A percentile compares a stretch with the other conserved stretches of the same genome.
Conservation (phyloP, 2,329 filamentous ascomycete species). For the Falciphora oryzae region DNA sequence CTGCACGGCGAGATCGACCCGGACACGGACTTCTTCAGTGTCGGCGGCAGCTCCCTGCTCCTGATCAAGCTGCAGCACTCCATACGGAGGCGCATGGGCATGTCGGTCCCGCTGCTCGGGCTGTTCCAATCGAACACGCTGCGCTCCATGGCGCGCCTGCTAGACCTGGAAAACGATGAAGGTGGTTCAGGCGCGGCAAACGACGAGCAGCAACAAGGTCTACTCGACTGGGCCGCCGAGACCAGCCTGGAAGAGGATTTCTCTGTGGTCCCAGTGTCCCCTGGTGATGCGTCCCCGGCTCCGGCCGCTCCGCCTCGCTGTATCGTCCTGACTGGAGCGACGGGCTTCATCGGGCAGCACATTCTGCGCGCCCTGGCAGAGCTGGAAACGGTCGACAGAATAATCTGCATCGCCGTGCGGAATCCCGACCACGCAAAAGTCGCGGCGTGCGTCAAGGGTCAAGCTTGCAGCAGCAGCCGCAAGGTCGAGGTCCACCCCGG, state of each 20-base stretch:
- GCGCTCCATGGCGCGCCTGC: slow-evolving; percentile 32
- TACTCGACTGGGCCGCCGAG: slow-evolving; percentile 23
- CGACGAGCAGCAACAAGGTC: background rate
- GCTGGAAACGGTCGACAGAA: background rate
- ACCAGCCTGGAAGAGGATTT: slow-evolving; percentile 9
- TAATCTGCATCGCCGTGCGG: slow-evolving; percentile 1
- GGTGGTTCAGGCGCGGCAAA: background rate
- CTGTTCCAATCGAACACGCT: slow-evolving; percentile 34
- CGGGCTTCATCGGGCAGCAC: slow-evolving; percentile 34
- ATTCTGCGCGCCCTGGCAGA: slow-evolving; percentile 30
- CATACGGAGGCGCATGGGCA: slow-evolving; percentile 27
- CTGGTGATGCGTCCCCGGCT: background rate
- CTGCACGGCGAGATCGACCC: slow-evolving; percentile 8
- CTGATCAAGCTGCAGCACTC: slow-evolving; percentile 30
- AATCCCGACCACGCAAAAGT: background rate
- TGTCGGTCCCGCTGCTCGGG: slow-evolving; percentile 25
- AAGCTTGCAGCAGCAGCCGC: background rate
- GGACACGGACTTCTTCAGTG: slow-evolving; percentile 28
- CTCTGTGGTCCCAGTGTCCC: background rate
- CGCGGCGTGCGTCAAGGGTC: too few relatives aligned
- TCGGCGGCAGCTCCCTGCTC: slow-evolving; percentile 19
- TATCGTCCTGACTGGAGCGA: slow-evolving; percentile 32
- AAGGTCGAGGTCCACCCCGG: background rate
- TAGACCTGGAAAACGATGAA: slow-evolving; percentile 16
- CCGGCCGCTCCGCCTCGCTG: slow-evolving; percentile 7